Evolutionary conservation across 1,284 basidiomycete genomes (phyloP), one percentile per base, ranked within the genome.

Genomic region (Sporisorium iseilematis-ciliati): DNA sequence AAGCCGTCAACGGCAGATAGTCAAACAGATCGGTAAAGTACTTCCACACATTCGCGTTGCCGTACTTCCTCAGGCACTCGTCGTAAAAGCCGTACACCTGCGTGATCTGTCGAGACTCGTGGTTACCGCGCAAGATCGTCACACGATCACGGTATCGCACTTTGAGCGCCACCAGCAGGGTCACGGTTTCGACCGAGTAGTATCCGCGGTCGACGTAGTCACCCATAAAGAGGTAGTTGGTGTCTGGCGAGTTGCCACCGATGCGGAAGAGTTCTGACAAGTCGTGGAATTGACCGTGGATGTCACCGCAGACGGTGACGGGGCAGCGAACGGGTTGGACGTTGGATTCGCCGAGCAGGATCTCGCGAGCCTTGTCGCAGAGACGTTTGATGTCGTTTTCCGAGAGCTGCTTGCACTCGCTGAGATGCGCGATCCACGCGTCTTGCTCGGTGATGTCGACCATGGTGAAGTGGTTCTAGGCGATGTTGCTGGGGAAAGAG

Each of bases 161-260:
- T 88, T 99, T 99, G 86, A 98, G 90, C 18, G 96, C 94, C 58
- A 99, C 95, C 59, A 99, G 92, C n/a, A 99, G 89, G 20, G 95
- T 97, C 79, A 99, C 95, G 1, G 96, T 99, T 88, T 99, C 96
- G 58, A 99, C 97, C 18, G 94, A 97, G 88, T 99, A 99, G 89
- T 98, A 99, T 29, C 96, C 96, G 84, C 97, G 91, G 88, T 99
- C 97, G 80, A 99, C 97, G 85, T 98, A 99, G 89, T 99, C 96
- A 49, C 97, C 97, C 97, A 99, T 99, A 89, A 99, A 99, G 80
- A 99, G 92, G 87, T 99, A 99, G 88, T 99, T 99, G 74, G 97
- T 98, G 88, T 99, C 97, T 65, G 96, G 97, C 46, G 95, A 98
- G 88, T 98, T 98, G 69, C 96, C 97, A 58, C 97, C 96, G 86